Conservation (phyloP, 2,329 filamentous ascomycete genomes). For the Knufia petricola region DNA sequence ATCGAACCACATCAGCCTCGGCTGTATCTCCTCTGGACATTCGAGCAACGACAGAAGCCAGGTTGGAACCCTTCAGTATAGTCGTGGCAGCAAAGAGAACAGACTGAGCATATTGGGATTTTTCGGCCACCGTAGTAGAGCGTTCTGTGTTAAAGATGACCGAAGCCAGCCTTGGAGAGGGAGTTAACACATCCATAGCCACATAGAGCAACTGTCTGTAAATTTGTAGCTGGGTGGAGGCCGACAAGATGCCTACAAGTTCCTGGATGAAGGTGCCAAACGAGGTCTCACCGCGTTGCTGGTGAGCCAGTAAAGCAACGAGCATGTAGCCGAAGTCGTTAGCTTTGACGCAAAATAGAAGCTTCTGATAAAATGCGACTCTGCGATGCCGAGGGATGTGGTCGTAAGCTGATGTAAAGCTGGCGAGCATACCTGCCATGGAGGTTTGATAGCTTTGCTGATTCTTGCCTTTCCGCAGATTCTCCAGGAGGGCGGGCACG, state of each 20-base stretch:
- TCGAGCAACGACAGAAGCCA: slow-evolving; percentile 12
- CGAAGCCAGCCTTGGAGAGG: slow-evolving; percentile 64
- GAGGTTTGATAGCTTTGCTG: slow-evolving; percentile 61
- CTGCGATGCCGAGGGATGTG: slow-evolving; percentile 85
- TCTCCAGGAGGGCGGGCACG: slow-evolving; percentile 80
- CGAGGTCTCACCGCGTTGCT: slow-evolving; percentile 67
- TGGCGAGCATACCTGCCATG: slow-evolving; percentile 81
- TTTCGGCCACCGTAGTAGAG: slow-evolving; percentile 12
- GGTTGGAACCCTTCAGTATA: slow-evolving; percentile 13
- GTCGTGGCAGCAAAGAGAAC: slow-evolving; percentile 28
- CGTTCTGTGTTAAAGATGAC: slow-evolving; percentile 57
- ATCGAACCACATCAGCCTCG: slow-evolving; percentile 14
- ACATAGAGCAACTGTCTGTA: slow-evolving; percentile 69
- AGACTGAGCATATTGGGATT: slow-evolving; percentile 32
- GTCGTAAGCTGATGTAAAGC: slow-evolving; percentile 92
- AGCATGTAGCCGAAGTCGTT: slow-evolving; percentile 83
- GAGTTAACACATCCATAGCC: slow-evolving; percentile 62
- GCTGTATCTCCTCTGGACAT: slow-evolving; percentile 10
- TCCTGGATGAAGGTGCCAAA: slow-evolving; percentile 67
- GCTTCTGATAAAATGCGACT: slow-evolving; percentile 69
- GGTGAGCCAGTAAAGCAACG: slow-evolving; percentile 80
- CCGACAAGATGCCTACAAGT: slow-evolving; percentile 61
- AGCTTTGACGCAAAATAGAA: slow-evolving; percentile 75
- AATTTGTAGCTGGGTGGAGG: slow-evolving; percentile 64
- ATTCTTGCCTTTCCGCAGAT: slow-evolving; percentile 55